phyloP scores from a whole-genome alignment of 2,329 filamentous ascomycete genomes.

The Lojkania enalia region DNA sequence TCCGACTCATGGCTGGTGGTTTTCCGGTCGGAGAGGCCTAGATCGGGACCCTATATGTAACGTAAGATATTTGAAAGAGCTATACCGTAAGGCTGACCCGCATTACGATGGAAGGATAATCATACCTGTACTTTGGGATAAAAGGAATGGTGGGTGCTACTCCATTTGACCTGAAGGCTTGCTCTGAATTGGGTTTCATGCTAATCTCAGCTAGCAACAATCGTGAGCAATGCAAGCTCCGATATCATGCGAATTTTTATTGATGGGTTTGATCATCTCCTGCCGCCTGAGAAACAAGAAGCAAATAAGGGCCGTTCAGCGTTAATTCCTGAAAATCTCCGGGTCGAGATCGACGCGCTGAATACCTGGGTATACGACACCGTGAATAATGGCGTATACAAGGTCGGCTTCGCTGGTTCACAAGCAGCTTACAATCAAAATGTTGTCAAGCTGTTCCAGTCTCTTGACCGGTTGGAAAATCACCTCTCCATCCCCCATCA shows the following conservation, averaged over 20 bases:
- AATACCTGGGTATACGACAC: constrained; percentile 78
- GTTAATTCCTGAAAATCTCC: constrained; percentile 69
- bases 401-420: constrained; percentile 78
- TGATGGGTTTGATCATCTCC: constrained; percentile 36
- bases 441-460: constrained; percentile 71
- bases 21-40: constrained; percentile 32
- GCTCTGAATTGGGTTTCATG: no score
- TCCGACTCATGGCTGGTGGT: constrained; percentile 37
- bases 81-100: constrained; percentile 73
- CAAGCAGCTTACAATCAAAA: constrained; percentile 81
- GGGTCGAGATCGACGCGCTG: constrained; percentile 70
- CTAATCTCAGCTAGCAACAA: constrained; percentile 20
- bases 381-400: constrained; percentile 60
- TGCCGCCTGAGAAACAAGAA: constrained; percentile 57
- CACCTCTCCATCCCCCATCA: constrained; percentile 61
- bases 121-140: constrained; percentile 76
- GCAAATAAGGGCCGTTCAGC: constrained; percentile 57
- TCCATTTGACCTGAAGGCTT: no score
- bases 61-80: constrained; percentile 54
- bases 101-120: constrained; percentile 64
- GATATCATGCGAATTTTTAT: constrained; percentile 42
- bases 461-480: constrained; percentile 74
- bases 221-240: constrained; percentile 43
- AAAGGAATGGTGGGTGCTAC: constrained; percentile 51
- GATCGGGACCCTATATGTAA: constrained; percentile 34